These are phyloP conservation scores for Smallanthus sonchifolius DNA, from an alignment of 129 eudicot genomes.

Conservation along the genomic window DNA sequence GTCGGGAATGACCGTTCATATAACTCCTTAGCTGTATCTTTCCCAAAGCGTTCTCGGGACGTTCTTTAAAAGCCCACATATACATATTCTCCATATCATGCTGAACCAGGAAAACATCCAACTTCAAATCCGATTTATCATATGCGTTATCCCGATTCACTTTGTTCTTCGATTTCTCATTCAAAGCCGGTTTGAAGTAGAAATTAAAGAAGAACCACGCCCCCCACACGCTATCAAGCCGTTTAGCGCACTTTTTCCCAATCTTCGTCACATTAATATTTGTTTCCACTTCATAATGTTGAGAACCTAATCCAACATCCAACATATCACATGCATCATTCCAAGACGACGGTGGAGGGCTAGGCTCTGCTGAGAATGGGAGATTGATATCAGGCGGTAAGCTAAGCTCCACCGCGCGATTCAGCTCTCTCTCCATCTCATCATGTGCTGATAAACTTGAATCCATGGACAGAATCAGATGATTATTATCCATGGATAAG, in stretches of 20 bases:
- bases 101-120: conserved; percentile 62
- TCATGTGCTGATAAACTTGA: conserved; percentile 53
- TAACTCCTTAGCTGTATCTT: conserved; percentile 1
- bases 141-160: conserved; percentile 40
- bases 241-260: conserved; percentile 64
- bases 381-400: conserved; percentile 59
- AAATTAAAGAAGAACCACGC: conserved; percentile 70
- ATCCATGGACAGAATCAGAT: conserved; percentile 60
- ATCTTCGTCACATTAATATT: conserved; percentile 44
- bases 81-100: conserved; percentile 81
- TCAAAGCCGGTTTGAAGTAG: conserved; percentile 31
- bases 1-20: not conserved
- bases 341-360: conserved; percentile 59
- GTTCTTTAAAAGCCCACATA: conserved; percentile 70
- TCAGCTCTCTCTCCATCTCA: conserved; percentile 57
- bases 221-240: conserved; percentile 73
- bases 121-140: conserved; percentile 58
- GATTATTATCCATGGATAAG: conserved; percentile 62
- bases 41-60: conserved; percentile 43
- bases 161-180: conserved; percentile 50
- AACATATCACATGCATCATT: conserved; percentile 51
- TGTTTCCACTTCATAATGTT: conserved; percentile 59
- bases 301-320: conserved; percentile 53
- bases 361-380: conserved; percentile 59
- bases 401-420: conserved; percentile 40